Conservation (phyloP, 805 yeast genomes). For the Pichia nanzhaoensis region DNA sequence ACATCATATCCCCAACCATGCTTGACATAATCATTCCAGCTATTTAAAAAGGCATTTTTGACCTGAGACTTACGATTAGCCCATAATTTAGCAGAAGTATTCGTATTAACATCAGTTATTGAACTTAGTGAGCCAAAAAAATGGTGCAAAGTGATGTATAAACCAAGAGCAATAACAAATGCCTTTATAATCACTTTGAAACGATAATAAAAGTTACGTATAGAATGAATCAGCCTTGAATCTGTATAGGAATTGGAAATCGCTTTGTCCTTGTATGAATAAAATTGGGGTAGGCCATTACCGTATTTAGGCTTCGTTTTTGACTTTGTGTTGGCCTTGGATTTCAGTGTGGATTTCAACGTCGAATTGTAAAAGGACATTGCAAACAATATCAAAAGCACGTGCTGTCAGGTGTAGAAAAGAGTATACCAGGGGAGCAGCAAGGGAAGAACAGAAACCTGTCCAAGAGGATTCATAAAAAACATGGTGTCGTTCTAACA, state of each 20-base stretch:
- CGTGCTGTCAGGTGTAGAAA: too few species aligned
- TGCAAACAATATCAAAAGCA: too few species aligned
- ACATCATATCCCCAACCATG: slow-evolving; percentile 84
- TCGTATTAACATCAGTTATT: not conserved
- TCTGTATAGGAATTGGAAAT: slow-evolving; percentile 10
- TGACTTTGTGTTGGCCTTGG: slow-evolving; percentile 11
- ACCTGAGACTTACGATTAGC: slow-evolving; percentile 47
- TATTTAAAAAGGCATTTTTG: slow-evolving; percentile 57
- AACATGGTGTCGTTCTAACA: too few species aligned
- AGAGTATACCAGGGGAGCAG: too few species aligned
- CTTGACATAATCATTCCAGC: slow-evolving; percentile 70
- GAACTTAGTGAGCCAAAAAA: not conserved
- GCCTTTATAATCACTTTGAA: slow-evolving; percentile 38
- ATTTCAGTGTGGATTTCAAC: too few species aligned
- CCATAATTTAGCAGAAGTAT: slow-evolving; percentile 34
- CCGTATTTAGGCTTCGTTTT: slow-evolving; percentile 19
- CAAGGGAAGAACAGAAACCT: too few species aligned
- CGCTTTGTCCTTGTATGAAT: slow-evolving; percentile 48
- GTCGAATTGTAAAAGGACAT: slow-evolving; percentile 13
- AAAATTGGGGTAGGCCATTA: slow-evolving; percentile 34
- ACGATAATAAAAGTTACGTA: slow-evolving; percentile 17
- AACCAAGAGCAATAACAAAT: slow-evolving; percentile 32
- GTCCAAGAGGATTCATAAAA: too few species aligned
- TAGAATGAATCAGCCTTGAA: not conserved
- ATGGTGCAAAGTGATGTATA: slow-evolving; percentile 35